phyloP scores from a whole-genome alignment of 495 filamentous ascomycete genomes.

The Trypethelium eluteriae region DNA sequence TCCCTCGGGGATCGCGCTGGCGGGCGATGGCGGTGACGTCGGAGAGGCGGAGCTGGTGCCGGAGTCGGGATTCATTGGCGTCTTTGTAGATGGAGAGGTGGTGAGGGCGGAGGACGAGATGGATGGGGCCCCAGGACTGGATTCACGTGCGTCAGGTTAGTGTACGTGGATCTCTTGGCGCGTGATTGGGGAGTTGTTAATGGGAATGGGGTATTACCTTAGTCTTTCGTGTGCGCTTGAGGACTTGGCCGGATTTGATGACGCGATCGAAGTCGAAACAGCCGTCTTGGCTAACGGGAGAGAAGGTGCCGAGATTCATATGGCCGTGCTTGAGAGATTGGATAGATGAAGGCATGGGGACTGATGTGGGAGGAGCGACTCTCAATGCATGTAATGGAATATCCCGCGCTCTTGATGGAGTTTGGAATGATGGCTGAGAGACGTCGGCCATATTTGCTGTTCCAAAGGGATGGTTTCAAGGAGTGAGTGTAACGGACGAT shows the following conservation, averaged over 20 bases:
- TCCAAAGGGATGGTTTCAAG: not conserved
- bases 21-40: conserved; percentile 86
- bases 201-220: conserved; percentile 52
- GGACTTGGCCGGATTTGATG: conserved; percentile 75
- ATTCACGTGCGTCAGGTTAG: conserved; percentile 6
- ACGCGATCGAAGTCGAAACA: conserved; percentile 92
- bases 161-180: not conserved
- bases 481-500: not conserved
- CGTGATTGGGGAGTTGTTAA: not conserved
- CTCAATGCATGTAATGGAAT: conserved; percentile 7
- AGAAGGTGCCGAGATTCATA: conserved; percentile 55
- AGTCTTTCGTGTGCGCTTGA: conserved; percentile 84
- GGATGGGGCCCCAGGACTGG: conserved; percentile 80
- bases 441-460: not conserved
- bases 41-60: conserved; percentile 76
- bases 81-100: conserved; percentile 93
- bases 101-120: conserved; percentile 86
- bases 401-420: conserved; percentile 4
- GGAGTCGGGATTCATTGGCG: conserved; percentile 77
- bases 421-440: not conserved
- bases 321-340: conserved; percentile 33
- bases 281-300: conserved; percentile 87
- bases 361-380: conserved; percentile 8
- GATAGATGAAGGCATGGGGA: not conserved
- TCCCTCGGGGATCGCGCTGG: conserved; percentile 79